Evolutionary conservation across 345 rosid genomes (phyloP).

Genomic region (Hypericum perforatum): DNA sequence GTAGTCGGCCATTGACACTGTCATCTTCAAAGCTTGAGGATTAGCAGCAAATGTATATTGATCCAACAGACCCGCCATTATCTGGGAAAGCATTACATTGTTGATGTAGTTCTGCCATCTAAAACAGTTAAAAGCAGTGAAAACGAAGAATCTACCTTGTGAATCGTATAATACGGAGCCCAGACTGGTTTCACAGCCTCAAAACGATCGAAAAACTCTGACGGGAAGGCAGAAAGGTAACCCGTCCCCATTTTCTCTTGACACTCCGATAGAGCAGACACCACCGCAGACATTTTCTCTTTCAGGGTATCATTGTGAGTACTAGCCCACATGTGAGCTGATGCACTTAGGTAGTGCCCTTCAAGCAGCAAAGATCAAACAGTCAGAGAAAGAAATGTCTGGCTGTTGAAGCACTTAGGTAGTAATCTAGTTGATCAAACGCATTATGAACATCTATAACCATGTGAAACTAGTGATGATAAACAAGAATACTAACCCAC

Average conservation of each 20-base stretch:
- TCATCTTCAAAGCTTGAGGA: constrained; percentile 64
- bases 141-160: constrained; percentile 44
- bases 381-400: no score
- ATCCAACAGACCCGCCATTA: constrained; percentile 84
- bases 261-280: constrained; percentile 58
- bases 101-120: no score
- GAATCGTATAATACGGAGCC: constrained; percentile 98
- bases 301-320: constrained; percentile 58
- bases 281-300: constrained; percentile 60
- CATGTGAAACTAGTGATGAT: constrained; percentile 7
- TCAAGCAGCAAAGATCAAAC: constrained; percentile 24
- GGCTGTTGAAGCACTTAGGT: no score
- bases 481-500: constrained; percentile 47
- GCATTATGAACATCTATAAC: no score
- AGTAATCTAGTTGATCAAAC: no score
- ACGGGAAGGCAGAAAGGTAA: constrained; percentile 91
- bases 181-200: constrained; percentile 79
- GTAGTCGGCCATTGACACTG: constrained; percentile 75
- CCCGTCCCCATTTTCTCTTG: constrained; percentile 68
- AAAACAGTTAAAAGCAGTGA: no score
- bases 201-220: constrained; percentile 69
- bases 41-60: constrained; percentile 63
- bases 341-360: constrained; percentile 95
- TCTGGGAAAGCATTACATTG: constrained; percentile 32
- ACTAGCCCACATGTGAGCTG: constrained; percentile 94